Percentiles rank a stretch among this genome's conserved stretches.
Conservation (phyloP, 176 grass and related monocot species). For the Cenchrus purpureus region DNA sequence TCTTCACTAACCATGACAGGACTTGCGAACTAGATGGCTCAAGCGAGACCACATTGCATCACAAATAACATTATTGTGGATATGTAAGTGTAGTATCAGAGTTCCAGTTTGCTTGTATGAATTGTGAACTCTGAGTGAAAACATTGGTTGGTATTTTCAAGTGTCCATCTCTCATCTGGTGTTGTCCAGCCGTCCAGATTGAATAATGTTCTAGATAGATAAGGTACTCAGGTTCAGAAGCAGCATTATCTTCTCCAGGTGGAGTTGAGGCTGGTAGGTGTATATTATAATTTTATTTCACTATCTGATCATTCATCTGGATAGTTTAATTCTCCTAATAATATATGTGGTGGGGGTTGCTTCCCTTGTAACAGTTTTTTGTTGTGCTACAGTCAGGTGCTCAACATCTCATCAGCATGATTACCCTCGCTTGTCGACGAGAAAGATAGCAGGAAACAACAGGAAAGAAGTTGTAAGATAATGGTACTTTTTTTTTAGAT, state of each 20-base stretch:
- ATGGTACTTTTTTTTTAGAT: background rate
- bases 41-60: too few relatives aligned
- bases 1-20: too few relatives aligned
- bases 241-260: too few relatives aligned
- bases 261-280: too few relatives aligned
- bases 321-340: conserved; percentile 23
- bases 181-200: background rate
- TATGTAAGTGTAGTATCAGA: background rate
- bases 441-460: conserved; percentile 49
- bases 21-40: background rate
- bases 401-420: conserved; percentile 85
- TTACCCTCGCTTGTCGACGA: conserved; percentile 61
- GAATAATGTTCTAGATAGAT: background rate
- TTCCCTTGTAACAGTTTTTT: background rate
- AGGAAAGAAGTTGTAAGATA: background rate
- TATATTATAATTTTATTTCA: too few relatives aligned
- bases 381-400: conserved; percentile 52
- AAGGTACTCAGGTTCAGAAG: too few relatives aligned
- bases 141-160: background rate
- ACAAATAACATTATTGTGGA: too few relatives aligned
- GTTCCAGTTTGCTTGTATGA: background rate
- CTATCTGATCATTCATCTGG: background rate
- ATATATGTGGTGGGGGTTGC: background rate
- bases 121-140: background rate
- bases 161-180: background rate